These are phyloP conservation scores for Lipomyces anomalus DNA, from an alignment of 805 yeast genomes.

Conservation along the genomic window DNA sequence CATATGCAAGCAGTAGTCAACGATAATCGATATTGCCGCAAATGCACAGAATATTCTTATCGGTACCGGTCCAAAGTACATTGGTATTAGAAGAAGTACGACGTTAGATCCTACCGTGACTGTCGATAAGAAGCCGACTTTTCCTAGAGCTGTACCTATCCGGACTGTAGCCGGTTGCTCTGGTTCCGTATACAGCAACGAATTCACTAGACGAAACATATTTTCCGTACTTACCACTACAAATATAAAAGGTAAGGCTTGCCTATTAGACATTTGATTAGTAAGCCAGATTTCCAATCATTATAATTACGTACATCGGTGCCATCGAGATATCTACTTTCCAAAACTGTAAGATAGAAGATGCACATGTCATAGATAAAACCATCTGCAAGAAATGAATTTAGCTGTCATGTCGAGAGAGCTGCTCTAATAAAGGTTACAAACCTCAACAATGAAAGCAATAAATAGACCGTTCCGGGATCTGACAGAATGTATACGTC, in stretches of 20 bases:
- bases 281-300: too few species aligned
- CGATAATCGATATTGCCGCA: slow-evolving; percentile 43
- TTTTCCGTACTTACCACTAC: slow-evolving; percentile 44
- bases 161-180: slow-evolving; percentile 40
- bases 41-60: slow-evolving; percentile 40
- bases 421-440: background rate
- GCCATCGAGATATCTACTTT: slow-evolving; percentile 5
- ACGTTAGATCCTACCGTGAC: slow-evolving; percentile 33
- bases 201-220: slow-evolving; percentile 41
- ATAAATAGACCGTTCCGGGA: slow-evolving; percentile 41
- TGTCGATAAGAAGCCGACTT: slow-evolving; percentile 38
- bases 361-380: slow-evolving; percentile 13
- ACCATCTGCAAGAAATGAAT: slow-evolving; percentile 2
- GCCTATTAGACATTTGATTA: slow-evolving; percentile 18
- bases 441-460: slow-evolving; percentile 39
- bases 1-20: slow-evolving; percentile 57
- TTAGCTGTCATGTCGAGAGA: background rate
- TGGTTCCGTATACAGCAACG: slow-evolving; percentile 39
- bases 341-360: slow-evolving; percentile 6
- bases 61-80: slow-evolving; percentile 5
- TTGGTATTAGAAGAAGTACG: slow-evolving; percentile 27
- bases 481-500: slow-evolving; percentile 39
- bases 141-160: slow-evolving; percentile 36
- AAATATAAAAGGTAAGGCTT: slow-evolving; percentile 40
- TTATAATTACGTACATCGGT: slow-evolving; percentile 5